Evolutionary conservation across 2,329 filamentous ascomycete species (phyloP).

Genomic region (Leptographium wingfieldii): DNA sequence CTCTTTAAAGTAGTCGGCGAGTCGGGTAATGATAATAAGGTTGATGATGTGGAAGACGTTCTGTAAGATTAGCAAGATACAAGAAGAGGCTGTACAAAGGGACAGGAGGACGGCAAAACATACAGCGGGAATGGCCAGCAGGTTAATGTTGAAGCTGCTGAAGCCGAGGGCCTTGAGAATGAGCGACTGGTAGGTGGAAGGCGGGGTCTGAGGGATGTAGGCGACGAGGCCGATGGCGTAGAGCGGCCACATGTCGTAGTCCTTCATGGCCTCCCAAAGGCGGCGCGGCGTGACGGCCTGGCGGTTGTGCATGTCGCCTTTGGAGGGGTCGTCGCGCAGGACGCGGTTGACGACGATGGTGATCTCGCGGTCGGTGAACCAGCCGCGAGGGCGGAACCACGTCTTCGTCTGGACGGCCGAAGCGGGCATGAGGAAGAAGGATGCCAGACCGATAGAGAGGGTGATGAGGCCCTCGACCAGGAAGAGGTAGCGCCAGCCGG

Average conservation of each 20-base stretch:
- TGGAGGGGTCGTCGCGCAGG: slow-evolving; percentile 45
- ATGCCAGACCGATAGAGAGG: slow-evolving; percentile 34
- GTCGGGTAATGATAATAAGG: slow-evolving; percentile 32
- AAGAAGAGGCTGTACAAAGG: background rate
- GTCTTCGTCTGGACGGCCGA: slow-evolving; percentile 38
- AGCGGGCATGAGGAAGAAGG: slow-evolving; percentile 42
- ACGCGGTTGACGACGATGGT: slow-evolving; percentile 47
- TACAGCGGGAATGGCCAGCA: slow-evolving; percentile 42
- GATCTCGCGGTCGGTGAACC: slow-evolving; percentile 45
- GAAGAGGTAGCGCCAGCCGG: slow-evolving; percentile 36
- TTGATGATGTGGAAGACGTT: slow-evolving; percentile 38
- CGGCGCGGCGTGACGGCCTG: slow-evolving; percentile 35
- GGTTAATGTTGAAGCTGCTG: slow-evolving; percentile 46
- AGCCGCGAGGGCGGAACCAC: slow-evolving; percentile 40
- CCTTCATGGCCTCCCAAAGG: slow-evolving; percentile 37
- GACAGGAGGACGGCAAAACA: slow-evolving; percentile 5
- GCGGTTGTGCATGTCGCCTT: slow-evolving; percentile 48
- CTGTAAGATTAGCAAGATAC: slow-evolving; percentile 9
- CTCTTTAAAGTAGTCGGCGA: slow-evolving; percentile 36
- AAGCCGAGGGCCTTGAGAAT: slow-evolving; percentile 44
- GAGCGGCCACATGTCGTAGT: slow-evolving; percentile 22
- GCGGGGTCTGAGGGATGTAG: slow-evolving; percentile 36
- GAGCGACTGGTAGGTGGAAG: slow-evolving; percentile 43
- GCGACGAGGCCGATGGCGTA: slow-evolving; percentile 41
- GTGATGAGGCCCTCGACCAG: slow-evolving; percentile 42